Conservation (phyloP, 106 monocot species). For the Cymbidium sinense region DNA sequence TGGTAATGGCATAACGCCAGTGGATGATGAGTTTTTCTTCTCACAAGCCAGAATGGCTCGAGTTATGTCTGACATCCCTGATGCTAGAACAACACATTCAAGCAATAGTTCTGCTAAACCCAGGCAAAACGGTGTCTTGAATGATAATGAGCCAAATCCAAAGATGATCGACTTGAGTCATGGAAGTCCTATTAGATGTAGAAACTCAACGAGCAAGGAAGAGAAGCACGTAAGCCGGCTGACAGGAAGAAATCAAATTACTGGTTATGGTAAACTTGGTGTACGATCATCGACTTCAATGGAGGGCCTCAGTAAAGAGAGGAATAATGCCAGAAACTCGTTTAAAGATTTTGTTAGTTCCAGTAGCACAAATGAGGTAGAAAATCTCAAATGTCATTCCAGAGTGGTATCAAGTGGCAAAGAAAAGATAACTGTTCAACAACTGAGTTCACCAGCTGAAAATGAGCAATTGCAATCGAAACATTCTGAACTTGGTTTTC, state of each 20-base stretch:
- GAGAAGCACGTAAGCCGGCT: constrained; percentile 5
- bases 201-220: neutral
- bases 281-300: neutral
- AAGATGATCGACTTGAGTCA: constrained; percentile 9
- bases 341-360: neutral
- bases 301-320: neutral
- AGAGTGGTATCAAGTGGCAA: constrained; percentile 12
- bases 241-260: neutral
- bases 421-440: constrained; percentile 21
- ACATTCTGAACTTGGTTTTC: neutral
- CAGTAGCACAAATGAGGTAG: neutral
- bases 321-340: neutral
- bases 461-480: neutral
- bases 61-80: neutral
- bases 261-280: neutral
- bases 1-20: neutral
- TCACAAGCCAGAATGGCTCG: constrained; percentile 24
- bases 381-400: neutral
- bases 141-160: constrained; percentile 7
- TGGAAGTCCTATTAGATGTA: constrained; percentile 11
- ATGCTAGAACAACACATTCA: neutral
- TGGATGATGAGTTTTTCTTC: constrained; percentile 29
- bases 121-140: neutral
- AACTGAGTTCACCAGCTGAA: constrained; percentile 7
- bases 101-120: neutral